Percentiles rank a stretch among this genome's conserved stretches.
These are phyloP conservation scores for Emmonsiellopsis sp. DNA, from an alignment of 2,329 filamentous ascomycete species.

Conservation along the genomic window DNA sequence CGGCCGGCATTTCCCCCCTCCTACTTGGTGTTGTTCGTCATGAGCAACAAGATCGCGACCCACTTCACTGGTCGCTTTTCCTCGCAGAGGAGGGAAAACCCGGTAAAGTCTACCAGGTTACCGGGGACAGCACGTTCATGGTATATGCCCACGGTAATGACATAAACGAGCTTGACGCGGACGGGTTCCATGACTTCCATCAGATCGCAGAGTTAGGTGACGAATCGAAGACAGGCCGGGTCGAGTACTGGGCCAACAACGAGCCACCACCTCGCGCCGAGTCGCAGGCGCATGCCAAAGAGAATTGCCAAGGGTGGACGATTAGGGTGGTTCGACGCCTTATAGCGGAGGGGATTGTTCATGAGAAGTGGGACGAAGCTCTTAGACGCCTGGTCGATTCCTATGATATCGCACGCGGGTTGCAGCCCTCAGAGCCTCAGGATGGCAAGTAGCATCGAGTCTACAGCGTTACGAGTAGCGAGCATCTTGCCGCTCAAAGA, in stretches of 20 bases:
- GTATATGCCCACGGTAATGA: neutral
- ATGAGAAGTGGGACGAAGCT: too few relatives aligned
- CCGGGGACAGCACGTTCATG: neutral
- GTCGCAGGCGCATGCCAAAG: neutral
- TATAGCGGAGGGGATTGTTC: neutral
- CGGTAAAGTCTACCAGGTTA: neutral
- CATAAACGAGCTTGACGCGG: too few relatives aligned
- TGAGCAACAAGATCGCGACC: neutral
- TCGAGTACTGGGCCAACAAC: neutral
- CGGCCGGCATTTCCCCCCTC: neutral
- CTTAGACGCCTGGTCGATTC: too few relatives aligned
- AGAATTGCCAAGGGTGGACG: neutral
- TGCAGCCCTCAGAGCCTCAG: too few relatives aligned
- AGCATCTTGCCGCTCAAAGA: too few relatives aligned
- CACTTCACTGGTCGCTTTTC: neutral
- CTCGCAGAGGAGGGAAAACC: neutral
- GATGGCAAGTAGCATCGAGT: too few relatives aligned
- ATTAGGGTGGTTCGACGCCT: neutral
- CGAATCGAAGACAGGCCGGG: neutral
- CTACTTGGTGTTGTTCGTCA: neutral
- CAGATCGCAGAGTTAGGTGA: neutral
- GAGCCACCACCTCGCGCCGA: neutral
- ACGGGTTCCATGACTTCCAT: neutral
- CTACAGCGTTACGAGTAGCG: too few relatives aligned
- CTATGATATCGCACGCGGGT: too few relatives aligned